phyloP scores from a whole-genome alignment of 2,329 filamentous ascomycete genomes.

The Leptoxyphium fumago region DNA sequence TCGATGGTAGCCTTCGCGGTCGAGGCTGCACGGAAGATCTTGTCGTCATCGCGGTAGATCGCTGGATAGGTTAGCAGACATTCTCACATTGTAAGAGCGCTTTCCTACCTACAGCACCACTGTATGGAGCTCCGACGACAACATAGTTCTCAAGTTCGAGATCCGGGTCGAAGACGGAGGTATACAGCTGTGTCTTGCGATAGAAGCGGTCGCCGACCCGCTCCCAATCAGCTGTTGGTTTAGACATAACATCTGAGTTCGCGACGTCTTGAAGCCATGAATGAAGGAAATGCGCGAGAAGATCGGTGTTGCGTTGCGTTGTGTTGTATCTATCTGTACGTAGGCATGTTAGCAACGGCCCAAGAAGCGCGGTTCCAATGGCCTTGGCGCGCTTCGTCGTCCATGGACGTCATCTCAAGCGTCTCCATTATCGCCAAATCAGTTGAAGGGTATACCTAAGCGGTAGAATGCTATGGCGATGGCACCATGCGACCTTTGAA shows the following conservation, averaged over 20 bases:
- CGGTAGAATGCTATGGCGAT: too few relatives aligned
- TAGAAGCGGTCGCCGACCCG: conserved; percentile 87
- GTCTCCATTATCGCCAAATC: too few relatives aligned
- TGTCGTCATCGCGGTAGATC: conserved; percentile 75
- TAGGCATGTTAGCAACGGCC: too few relatives aligned
- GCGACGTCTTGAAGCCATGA: not conserved
- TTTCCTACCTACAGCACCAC: conserved; percentile 70
- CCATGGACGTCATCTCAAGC: too few relatives aligned
- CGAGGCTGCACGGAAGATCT: conserved; percentile 59
- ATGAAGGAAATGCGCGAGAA: not conserved
- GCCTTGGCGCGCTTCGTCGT: too few relatives aligned
- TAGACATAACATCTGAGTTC: conserved; percentile 25
- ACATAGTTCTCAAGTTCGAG: conserved; percentile 91
- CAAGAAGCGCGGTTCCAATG: too few relatives aligned
- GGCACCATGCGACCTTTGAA: too few relatives aligned
- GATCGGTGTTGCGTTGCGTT: too few relatives aligned
- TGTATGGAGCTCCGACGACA: conserved; percentile 81
- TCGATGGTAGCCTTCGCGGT: conserved; percentile 73
- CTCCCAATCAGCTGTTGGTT: conserved; percentile 83
- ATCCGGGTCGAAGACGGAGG: conserved; percentile 81
- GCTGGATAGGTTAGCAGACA: conserved; percentile 37
- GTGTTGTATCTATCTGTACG: too few relatives aligned
- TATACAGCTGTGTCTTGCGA: conserved; percentile 86
- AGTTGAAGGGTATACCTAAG: too few relatives aligned
- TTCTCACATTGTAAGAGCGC: not conserved